Evolutionary conservation across 371 early-diverging fungal genomes (phyloP).

Genomic region (Chytridium lagenaria): DNA sequence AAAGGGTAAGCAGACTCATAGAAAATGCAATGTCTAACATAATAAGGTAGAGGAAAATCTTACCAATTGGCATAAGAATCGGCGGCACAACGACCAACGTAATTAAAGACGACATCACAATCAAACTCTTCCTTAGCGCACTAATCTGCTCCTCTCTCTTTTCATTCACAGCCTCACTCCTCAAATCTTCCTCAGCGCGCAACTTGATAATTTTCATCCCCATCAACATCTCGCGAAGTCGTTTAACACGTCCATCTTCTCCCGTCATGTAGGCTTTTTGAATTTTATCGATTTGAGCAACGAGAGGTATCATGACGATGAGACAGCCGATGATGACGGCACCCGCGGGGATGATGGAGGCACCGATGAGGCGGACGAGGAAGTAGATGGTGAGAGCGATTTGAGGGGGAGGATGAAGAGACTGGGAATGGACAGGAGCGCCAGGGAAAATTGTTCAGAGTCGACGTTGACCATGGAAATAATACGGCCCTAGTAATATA

Average conservation of each 20-base stretch:
- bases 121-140: conserved; percentile 11
- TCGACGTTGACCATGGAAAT: conserved; percentile 10
- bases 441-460: not conserved
- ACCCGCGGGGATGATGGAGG: conserved; percentile 22
- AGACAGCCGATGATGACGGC: conserved; percentile 7
- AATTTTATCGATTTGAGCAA: not conserved
- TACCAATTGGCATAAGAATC: conserved; percentile 37
- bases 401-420: not conserved
- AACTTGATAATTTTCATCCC: conserved; percentile 44
- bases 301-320: not conserved
- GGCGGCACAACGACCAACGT: conserved; percentile 22
- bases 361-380: conserved; percentile 24
- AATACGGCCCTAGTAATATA: not conserved
- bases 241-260: conserved; percentile 34
- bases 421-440: not conserved
- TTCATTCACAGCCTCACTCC: conserved; percentile 17
- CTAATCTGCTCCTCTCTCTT: conserved; percentile 30
- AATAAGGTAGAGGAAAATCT: too few relatives aligned
- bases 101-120: conserved; percentile 9
- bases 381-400: conserved; percentile 22
- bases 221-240: conserved; percentile 27
- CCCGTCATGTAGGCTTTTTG: conserved; percentile 13
- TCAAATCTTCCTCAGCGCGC: conserved; percentile 34
- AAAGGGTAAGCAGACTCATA: not conserved
- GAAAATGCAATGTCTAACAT: too few relatives aligned